These are phyloP conservation scores for Alternaria arborescens DNA, from an alignment of 2,329 filamentous ascomycete species.

Conservation along the genomic window DNA sequence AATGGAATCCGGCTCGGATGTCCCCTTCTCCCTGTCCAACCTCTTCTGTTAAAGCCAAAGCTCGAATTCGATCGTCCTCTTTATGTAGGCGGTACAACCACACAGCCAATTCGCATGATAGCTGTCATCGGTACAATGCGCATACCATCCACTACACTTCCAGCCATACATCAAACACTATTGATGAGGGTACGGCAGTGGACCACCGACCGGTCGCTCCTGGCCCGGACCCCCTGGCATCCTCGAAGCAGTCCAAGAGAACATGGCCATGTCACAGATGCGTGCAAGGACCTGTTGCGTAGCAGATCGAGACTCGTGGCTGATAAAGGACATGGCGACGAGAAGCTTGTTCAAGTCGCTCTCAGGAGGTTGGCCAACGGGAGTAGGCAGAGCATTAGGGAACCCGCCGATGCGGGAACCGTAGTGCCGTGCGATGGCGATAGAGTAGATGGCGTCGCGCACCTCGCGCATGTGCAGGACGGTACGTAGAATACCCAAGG, in stretches of 20 bases:
- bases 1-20: neutral
- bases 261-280: conserved; percentile 59
- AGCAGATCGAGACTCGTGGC: conserved; percentile 55
- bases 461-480: conserved; percentile 84
- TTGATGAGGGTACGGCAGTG: conserved; percentile 1
- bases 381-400: conserved; percentile 49
- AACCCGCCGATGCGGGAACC: conserved; percentile 65
- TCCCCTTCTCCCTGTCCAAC: neutral
- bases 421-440: conserved; percentile 80
- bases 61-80: neutral
- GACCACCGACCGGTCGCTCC: neutral
- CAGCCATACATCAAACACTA: neutral
- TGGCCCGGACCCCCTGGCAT: conserved; percentile 6
- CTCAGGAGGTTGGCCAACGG: conserved; percentile 41
- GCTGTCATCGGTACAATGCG: no score
- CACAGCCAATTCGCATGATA: no score
- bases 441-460: conserved; percentile 88
- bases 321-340: conserved; percentile 60
- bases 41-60: neutral
- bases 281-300: conserved; percentile 59
- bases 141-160: neutral
- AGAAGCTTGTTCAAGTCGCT: conserved; percentile 55
- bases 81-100: neutral
- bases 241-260: conserved; percentile 52
- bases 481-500: conserved; percentile 70